Evolutionary conservation across 768 basidiomycete species (phyloP).

Genomic region (Chalciporus pseudorubinellus): DNA sequence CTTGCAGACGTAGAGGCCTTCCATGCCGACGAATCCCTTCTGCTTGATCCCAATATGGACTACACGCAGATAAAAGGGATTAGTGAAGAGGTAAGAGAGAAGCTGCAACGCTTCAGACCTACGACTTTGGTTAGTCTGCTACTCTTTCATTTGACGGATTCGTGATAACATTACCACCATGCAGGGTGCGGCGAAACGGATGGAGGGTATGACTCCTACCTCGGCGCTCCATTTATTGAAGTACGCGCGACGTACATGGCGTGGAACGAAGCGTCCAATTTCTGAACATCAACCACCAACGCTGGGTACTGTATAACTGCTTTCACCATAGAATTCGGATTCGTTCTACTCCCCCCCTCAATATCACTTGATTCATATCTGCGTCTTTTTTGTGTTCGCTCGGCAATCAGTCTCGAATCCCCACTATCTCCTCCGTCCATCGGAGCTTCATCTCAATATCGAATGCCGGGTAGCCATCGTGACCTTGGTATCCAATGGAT

Average conservation of each 20-base stretch:
- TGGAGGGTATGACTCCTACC: conserved; percentile 91
- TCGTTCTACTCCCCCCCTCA: no score
- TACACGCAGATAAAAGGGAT: conserved; percentile 64
- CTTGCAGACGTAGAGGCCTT: conserved; percentile 72
- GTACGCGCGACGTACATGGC: conserved; percentile 48
- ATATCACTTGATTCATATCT: no score
- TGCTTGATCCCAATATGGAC: conserved; percentile 68
- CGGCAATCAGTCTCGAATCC: no score
- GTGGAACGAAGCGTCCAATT: neutral
- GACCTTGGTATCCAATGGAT: no score
- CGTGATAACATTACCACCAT: neutral
- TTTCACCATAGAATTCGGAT: neutral
- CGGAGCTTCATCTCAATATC: no score
- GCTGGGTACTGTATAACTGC: neutral
- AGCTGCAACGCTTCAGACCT: conserved; percentile 58
- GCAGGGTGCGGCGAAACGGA: conserved; percentile 90
- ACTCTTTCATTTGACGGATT: neutral
- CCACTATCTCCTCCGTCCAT: no score
- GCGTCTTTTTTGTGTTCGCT: no score
- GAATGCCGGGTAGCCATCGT: no score
- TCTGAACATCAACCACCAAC: neutral
- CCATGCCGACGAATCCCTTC: conserved; percentile 69
- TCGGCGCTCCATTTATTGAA: conserved; percentile 66
- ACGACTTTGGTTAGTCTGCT: conserved; percentile 56
- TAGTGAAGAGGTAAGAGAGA: conserved; percentile 73